phyloP scores from a whole-genome alignment of 257 asterid species.

The Ocimum tenuiflorum region DNA sequence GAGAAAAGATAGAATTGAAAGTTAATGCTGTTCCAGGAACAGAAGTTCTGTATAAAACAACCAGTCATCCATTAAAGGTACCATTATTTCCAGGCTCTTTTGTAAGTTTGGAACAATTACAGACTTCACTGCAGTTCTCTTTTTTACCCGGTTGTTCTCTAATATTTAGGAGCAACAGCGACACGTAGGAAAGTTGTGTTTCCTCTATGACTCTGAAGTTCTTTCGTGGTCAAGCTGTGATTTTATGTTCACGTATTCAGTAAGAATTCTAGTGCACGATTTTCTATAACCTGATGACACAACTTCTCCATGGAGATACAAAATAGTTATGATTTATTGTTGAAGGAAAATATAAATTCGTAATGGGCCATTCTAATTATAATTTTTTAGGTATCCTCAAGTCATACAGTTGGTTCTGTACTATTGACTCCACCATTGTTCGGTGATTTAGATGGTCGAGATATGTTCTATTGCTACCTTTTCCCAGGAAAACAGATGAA shows the following conservation, averaged over 20 bases:
- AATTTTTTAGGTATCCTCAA: constrained; percentile 52
- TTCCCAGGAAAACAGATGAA: constrained; percentile 53
- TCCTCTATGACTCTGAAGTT: constrained; percentile 66
- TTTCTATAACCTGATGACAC: not conserved
- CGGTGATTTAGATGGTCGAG: constrained; percentile 61
- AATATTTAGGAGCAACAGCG: constrained; percentile 51
- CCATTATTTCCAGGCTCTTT: constrained; percentile 2
- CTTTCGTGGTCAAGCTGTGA: constrained; percentile 76
- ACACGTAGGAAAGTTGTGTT: constrained; percentile 58
- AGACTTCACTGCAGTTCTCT: not conserved
- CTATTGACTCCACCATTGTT: constrained; percentile 60
- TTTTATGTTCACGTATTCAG: constrained; percentile 52
- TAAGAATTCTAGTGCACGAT: constrained; percentile 26
- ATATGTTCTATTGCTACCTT: constrained; percentile 70
- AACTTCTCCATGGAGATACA: not conserved
- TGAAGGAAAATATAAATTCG: not conserved
- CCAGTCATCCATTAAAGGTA: constrained; percentile 89
- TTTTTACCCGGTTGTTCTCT: not conserved
- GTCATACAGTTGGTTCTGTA: constrained; percentile 48
- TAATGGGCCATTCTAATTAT: not conserved
- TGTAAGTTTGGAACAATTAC: constrained; percentile 1
- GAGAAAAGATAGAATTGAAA: constrained; percentile 67
- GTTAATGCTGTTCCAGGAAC: constrained; percentile 62
- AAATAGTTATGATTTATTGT: not conserved
- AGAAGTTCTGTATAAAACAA: constrained; percentile 50